phyloP scores from a whole-genome alignment of 129 eudicot species.

The Centaurea solstitialis region DNA sequence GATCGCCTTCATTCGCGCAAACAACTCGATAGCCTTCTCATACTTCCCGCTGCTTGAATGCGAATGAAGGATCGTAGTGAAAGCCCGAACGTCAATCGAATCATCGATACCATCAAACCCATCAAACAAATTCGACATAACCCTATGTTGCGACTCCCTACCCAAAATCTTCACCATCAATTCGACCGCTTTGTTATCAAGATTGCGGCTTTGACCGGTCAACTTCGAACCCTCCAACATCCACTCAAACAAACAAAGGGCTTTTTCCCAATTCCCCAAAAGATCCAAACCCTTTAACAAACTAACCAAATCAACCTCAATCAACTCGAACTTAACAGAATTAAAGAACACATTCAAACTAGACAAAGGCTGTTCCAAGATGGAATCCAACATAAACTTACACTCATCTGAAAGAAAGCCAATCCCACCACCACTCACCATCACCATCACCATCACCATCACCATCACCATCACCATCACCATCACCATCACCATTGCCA shows the following conservation, averaged over 20 bases:
- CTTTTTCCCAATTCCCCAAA: slow-evolving; percentile 65
- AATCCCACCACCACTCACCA: slow-evolving; percentile 42
- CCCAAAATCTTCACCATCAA: slow-evolving; percentile 78
- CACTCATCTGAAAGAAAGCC: slow-evolving; percentile 59
- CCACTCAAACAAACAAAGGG: slow-evolving; percentile 86
- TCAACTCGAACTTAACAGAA: slow-evolving; percentile 52
- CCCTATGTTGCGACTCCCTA: slow-evolving; percentile 75
- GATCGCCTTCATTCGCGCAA: slow-evolving; percentile 51
- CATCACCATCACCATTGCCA: slow-evolving; percentile 35
- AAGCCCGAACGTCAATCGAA: slow-evolving; percentile 71
- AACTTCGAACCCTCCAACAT: slow-evolving; percentile 38
- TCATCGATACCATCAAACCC: slow-evolving; percentile 54
- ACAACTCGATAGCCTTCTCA: slow-evolving; percentile 58
- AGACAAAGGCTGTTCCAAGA: slow-evolving; percentile 54
- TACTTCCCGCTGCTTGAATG: slow-evolving; percentile 71
- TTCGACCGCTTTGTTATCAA: slow-evolving; percentile 65
- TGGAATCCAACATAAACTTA: slow-evolving; percentile 61
- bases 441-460: slow-evolving; percentile 26
- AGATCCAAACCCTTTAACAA: slow-evolving; percentile 75
- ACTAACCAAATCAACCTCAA: slow-evolving; percentile 63
- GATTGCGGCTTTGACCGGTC: slow-evolving; percentile 18
- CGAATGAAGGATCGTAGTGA: slow-evolving; percentile 74
- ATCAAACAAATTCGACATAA: slow-evolving; percentile 66
- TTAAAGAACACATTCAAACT: slow-evolving; percentile 50
- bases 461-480: too few species aligned